phyloP scores from a whole-genome alignment of 306 rosid species.

The Vigna nakashimae region DNA sequence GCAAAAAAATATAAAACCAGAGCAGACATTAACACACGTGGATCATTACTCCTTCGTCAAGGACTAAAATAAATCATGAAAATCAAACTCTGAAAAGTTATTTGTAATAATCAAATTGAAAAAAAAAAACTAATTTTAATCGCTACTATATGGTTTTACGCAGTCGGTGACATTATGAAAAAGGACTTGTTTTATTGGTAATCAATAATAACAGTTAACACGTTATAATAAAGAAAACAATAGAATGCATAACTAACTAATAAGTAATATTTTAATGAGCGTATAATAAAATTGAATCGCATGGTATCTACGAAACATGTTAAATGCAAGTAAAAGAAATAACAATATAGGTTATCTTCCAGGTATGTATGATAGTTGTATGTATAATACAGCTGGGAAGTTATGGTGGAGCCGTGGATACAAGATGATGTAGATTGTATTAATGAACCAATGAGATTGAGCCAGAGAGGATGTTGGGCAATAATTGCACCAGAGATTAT shows the following conservation, averaged over 20 bases:
- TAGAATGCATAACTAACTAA: background rate
- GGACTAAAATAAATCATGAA: background rate
- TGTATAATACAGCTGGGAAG: slow-evolving; percentile 57
- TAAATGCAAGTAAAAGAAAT: too few species aligned
- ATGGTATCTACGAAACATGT: background rate
- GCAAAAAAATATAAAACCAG: too few species aligned
- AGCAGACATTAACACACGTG: background rate
- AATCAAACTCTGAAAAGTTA: background rate
- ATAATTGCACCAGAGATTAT: slow-evolving; percentile 43
- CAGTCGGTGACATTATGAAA: background rate
- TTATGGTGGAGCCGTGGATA: background rate
- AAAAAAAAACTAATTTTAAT: background rate
- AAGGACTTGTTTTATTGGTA: background rate
- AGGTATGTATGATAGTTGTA: too few species aligned
- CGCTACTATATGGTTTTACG: background rate
- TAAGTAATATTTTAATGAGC: background rate
- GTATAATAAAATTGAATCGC: background rate
- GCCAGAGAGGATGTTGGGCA: slow-evolving; percentile 47
- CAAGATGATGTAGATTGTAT: background rate
- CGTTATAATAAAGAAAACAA: background rate
- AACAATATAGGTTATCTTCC: too few species aligned
- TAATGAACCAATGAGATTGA: slow-evolving; percentile 42
- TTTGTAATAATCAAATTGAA: background rate
- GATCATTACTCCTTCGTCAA: too few species aligned
- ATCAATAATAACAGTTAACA: background rate